Percentiles rank a stretch among this genome's conserved stretches.
These are phyloP conservation scores for Cucurbita pepo DNA, from an alignment of 306 rosid genomes.

Conservation along the genomic window DNA sequence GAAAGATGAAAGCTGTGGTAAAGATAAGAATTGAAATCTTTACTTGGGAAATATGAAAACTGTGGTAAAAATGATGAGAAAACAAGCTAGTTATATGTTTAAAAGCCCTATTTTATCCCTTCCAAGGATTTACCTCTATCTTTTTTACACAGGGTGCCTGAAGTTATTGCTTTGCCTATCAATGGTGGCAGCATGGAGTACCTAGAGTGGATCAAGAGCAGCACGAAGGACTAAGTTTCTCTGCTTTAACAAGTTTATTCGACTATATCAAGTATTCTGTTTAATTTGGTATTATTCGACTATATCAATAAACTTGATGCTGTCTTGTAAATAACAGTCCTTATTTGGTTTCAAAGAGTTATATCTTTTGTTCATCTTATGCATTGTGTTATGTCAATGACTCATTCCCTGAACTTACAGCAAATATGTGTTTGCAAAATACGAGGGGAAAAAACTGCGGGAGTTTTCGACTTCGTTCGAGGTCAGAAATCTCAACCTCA, in stretches of 20 bases:
- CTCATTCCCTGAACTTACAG: background rate
- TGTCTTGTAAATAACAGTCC: background rate
- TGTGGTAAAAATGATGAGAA: too few relatives aligned
- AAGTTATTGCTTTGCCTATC: slow-evolving; percentile 83
- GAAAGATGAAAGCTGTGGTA: too few relatives aligned
- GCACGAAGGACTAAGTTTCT: slow-evolving; percentile 61
- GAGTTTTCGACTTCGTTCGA: background rate
- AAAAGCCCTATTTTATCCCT: background rate
- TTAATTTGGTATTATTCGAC: background rate
- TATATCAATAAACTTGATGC: background rate
- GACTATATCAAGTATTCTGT: background rate
- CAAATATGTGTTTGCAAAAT: background rate
- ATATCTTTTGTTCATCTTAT: background rate
- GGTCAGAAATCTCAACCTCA: slow-evolving; percentile 1
- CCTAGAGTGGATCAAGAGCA: slow-evolving; percentile 78
- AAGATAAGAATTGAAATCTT: too few relatives aligned
- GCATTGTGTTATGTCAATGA: background rate
- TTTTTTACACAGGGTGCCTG: slow-evolving; percentile 53
- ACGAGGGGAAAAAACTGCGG: background rate
- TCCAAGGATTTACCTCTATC: slow-evolving; percentile 5
- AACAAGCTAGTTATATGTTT: background rate
- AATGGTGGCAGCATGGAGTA: slow-evolving; percentile 62
- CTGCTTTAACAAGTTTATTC: background rate
- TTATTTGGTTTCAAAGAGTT: background rate
- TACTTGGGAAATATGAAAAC: too few relatives aligned